Evolutionary conservation across 768 basidiomycete genomes (phyloP), one percentile per base, ranked within the genome.

Genomic region (Gloeostereum incarnatum): DNA sequence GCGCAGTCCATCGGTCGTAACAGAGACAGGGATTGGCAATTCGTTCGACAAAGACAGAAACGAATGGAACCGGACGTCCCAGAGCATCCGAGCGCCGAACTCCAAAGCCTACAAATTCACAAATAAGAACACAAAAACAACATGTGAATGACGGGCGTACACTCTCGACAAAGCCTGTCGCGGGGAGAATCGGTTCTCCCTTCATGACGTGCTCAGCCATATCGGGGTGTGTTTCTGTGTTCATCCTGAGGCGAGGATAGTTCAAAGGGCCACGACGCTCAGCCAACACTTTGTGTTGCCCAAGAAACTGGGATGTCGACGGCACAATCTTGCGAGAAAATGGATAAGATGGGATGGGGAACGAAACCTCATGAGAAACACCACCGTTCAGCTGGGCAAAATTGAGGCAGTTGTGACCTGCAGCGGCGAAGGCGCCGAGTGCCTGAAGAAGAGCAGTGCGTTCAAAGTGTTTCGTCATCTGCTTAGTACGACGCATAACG

Each of bases 121-220:
- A 14, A 18, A 2, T 22, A 25, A 16, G 25, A 38, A 35, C 22
- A 41, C 17, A 21, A 16, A 44, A 27, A 13, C 4, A n/a, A n/a
- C 3, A 21, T 4, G 18, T 2, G n/a, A 20, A n/a, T 21, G 22
- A 31, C 20, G 25, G 10, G 26, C 48, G 2, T 42, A 59, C 61
- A 59, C 60, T 59, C 40, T 53, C 49, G 2, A 60, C 32, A 32
- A 43, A 68, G 17, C 66, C 66, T 6, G 65, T 54, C 2, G 63
- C 63, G 4, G 66, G 66, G 53, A 69, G 56, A 10, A 69, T 63
- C 0, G 63, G 54, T 8, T 65, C 59, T 4, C 55, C 58, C 11
- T 53, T 55, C 23, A 69, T 64, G 22, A 69, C 43, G 37, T 69
- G 67, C 13, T 65, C 54, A 0, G 62, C 59, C 6, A 69, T 49